Base-by-base conservation (phyloP, 768 basidiomycete genomes). In the Psilocybe subaeruginosa region DNA sequence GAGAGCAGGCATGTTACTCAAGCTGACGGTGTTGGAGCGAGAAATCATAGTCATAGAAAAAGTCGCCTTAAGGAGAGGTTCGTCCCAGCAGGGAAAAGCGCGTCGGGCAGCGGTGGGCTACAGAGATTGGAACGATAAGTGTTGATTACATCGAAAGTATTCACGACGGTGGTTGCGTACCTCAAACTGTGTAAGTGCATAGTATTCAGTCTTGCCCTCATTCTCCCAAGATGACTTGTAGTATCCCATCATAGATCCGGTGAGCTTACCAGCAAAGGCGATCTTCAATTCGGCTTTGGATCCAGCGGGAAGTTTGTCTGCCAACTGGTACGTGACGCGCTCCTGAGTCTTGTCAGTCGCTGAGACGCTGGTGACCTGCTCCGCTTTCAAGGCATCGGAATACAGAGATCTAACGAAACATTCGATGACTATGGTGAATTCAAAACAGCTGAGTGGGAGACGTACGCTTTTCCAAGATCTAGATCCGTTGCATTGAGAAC, bases 11-110 rank as follows among this genome's bases (percentile, higher is more conserved):
- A 95, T 97, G 77, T 98, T 99, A 77, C 88, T 89, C 62, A 99
- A 77, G 71, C 85, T 91, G 70, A 87, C 85, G 3, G 91, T 90
- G 63, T 86, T 85, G 8, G 77, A 79, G 61, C 88, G 86, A n/a
- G 93, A 92, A 68, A 96, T 81, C 81, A 96, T 80, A 12, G 88
- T 89, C 61, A 95, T 77, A 0, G 82, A 69, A 70, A 90, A 92
- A 2, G 89, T 94, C 0, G 95, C 90, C 73, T 98, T 98, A 66
- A 96, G 80, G 39, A 86, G 80, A 14, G 96, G 97, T 70, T 97
- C 95, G 70, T 97, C 96, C 92, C 93, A 97, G 77, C 90, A 93
- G 29, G 92, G 92, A 73, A 93, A 92, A 5, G 90, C 86, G 45
- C 85, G 82, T 53, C 95, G 80, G 8, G 96, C 95, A 61, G 88